Percentiles rank a stretch among this genome's conserved stretches.
Conservation (phyloP, 2,329 filamentous ascomycete species). For the Neonectria coccinea region DNA sequence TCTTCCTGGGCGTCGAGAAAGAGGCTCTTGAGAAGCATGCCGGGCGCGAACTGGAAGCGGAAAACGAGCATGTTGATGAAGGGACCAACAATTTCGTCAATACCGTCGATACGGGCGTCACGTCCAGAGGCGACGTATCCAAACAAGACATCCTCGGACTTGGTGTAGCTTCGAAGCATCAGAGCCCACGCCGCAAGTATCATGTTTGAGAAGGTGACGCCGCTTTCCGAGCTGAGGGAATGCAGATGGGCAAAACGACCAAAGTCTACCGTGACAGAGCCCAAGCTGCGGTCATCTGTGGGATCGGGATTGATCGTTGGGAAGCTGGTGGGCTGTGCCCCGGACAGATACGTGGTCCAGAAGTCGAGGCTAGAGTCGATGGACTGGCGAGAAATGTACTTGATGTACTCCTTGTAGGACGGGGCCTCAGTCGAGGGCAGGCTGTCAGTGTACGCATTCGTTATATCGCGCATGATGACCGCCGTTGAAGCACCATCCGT, state of each 20-base stretch:
- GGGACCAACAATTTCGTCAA: slow-evolving; percentile 36
- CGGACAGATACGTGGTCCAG: slow-evolving; percentile 34
- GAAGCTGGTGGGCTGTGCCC: background rate
- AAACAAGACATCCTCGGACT: slow-evolving; percentile 61
- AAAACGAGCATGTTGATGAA: slow-evolving; percentile 65
- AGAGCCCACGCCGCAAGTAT: slow-evolving; percentile 66
- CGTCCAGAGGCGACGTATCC: slow-evolving; percentile 50
- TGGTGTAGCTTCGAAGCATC: slow-evolving; percentile 60
- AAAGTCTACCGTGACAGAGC: slow-evolving; percentile 23
- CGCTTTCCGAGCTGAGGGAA: slow-evolving; percentile 26
- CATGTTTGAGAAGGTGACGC: slow-evolving; percentile 62
- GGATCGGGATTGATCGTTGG: slow-evolving; percentile 7
- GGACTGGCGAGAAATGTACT: slow-evolving; percentile 26
- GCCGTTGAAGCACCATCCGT: slow-evolving; percentile 50
- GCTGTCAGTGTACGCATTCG: slow-evolving; percentile 41
- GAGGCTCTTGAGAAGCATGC: slow-evolving; percentile 43
- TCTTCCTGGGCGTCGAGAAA: slow-evolving; percentile 48
- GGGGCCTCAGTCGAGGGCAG: slow-evolving; percentile 8
- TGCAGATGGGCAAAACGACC: background rate
- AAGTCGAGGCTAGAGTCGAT: slow-evolving; percentile 29
- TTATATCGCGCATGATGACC: slow-evolving; percentile 46
- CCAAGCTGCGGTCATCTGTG: background rate
- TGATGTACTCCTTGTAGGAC: slow-evolving; percentile 38
- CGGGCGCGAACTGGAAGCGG: slow-evolving; percentile 52
- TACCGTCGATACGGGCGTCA: slow-evolving; percentile 32